phyloP scores from a whole-genome alignment of 768 basidiomycete species.

The Pleurotus djamor region DNA sequence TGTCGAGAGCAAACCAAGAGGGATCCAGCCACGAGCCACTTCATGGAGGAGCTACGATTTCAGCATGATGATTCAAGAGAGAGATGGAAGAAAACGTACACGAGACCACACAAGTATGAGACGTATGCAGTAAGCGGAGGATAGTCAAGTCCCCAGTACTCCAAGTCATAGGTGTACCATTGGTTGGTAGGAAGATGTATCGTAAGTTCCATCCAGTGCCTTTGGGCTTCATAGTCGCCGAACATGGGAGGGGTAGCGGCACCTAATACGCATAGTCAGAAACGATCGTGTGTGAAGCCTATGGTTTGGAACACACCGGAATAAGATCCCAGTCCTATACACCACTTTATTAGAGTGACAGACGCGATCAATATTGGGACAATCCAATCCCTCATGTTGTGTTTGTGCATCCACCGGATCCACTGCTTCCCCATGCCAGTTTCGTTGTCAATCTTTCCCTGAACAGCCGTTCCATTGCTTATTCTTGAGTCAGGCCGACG shows the following conservation, averaged over 20 bases:
- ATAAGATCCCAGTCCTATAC: conserved; percentile 74
- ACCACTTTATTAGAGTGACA: conserved; percentile 61
- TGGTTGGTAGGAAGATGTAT: conserved; percentile 67
- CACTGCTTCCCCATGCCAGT: conserved; percentile 53
- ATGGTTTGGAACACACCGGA: conserved; percentile 59
- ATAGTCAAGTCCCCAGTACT: conserved; percentile 96
- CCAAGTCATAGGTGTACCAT: conserved; percentile 89
- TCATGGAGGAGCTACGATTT: neutral
- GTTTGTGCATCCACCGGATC: conserved; percentile 81
- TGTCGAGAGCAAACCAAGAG: conserved; percentile 69
- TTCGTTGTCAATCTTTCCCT: conserved; percentile 20
- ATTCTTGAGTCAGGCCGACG: neutral
- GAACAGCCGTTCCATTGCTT: conserved; percentile 7
- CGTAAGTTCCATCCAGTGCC: conserved; percentile 95
- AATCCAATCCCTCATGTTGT: conserved; percentile 57
- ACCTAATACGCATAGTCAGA: conserved; percentile 38
- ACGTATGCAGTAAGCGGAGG: conserved; percentile 91
- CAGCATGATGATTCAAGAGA: neutral
- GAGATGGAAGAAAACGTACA: conserved; percentile 44
- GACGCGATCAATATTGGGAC: conserved; percentile 53
- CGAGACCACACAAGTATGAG: conserved; percentile 77
- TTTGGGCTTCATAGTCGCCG: conserved; percentile 91
- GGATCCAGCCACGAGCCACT: conserved; percentile 40
- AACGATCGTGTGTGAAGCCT: neutral
- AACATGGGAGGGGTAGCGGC: conserved; percentile 75